Percentiles rank a stretch among this genome's conserved stretches.
phyloP scores from a whole-genome alignment of 176 grass and related monocot species.

The Typha latifolia region DNA sequence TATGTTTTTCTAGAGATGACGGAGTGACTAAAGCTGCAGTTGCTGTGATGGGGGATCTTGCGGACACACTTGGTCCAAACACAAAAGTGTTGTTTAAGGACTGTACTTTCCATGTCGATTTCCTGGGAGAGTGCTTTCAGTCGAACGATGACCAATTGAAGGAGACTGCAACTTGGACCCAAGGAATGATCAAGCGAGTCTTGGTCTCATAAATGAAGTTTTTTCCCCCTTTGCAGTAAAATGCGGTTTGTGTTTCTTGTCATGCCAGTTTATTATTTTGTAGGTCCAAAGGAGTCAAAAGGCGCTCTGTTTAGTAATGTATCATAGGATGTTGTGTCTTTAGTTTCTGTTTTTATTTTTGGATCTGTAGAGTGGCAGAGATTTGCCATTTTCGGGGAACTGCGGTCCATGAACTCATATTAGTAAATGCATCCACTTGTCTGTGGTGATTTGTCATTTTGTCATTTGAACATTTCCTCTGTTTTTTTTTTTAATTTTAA shows the following conservation, averaged over 20 bases:
- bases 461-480: background rate
- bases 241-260: conserved; percentile 14
- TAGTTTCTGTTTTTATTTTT: conserved; percentile 26
- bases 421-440: conserved; percentile 19
- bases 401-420: conserved; percentile 30
- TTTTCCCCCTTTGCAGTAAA: conserved; percentile 5
- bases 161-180: conserved; percentile 55
- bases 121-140: conserved; percentile 57
- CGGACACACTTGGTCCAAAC: conserved; percentile 47
- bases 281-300: conserved; percentile 32
- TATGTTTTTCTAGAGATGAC: conserved; percentile 45
- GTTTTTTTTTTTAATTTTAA: too few species aligned
- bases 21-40: conserved; percentile 73
- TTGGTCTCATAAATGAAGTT: conserved; percentile 34
- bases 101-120: conserved; percentile 57
- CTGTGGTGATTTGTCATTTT: conserved; percentile 13
- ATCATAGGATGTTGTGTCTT: conserved; percentile 30
- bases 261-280: conserved; percentile 29
- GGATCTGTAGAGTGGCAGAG: conserved; percentile 17
- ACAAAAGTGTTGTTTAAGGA: conserved; percentile 53
- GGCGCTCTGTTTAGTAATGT: conserved; percentile 20
- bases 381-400: conserved; percentile 19
- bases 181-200: conserved; percentile 60
- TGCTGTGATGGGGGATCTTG: conserved; percentile 73
- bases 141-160: conserved; percentile 55